phyloP scores from a whole-genome alignment of 2,329 filamentous ascomycete genomes.

The Colletotrichum sublineola region DNA sequence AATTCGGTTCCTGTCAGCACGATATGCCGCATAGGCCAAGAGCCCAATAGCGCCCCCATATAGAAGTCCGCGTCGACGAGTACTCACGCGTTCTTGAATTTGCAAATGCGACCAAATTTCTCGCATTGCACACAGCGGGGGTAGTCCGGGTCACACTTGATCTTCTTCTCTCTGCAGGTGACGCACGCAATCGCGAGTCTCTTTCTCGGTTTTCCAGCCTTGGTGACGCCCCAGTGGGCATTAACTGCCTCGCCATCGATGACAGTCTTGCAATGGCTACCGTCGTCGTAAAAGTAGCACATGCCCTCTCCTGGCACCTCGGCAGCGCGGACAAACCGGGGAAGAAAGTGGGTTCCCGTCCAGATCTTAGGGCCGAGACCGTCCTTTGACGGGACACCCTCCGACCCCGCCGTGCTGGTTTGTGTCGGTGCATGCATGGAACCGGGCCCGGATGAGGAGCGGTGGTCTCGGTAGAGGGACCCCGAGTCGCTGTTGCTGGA shows the following conservation, averaged over 20 bases:
- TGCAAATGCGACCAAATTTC: conserved; percentile 88
- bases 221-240: conserved; percentile 93
- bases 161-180: conserved; percentile 96
- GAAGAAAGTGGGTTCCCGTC: conserved; percentile 76
- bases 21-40: neutral
- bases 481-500: conserved; percentile 52
- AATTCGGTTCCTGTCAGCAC: conserved; percentile 42
- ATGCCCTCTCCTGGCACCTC: conserved; percentile 83
- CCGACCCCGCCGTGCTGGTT: conserved; percentile 51
- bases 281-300: conserved; percentile 90
- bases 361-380: conserved; percentile 76
- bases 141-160: conserved; percentile 92
- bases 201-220: conserved; percentile 93
- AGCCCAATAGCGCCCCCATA: neutral
- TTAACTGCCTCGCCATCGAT: conserved; percentile 91
- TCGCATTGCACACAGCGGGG: conserved; percentile 92
- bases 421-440: conserved; percentile 49
- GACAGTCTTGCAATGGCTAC: conserved; percentile 82
- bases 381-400: conserved; percentile 67
- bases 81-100: conserved; percentile 87
- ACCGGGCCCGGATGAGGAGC: conserved; percentile 43
- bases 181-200: conserved; percentile 92
- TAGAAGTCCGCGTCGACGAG: neutral
- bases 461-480: conserved; percentile 47
- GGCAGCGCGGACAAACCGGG: conserved; percentile 73